Conservation (phyloP, 1,139 yeast genomes). For the Yamadazyma buinensis region DNA sequence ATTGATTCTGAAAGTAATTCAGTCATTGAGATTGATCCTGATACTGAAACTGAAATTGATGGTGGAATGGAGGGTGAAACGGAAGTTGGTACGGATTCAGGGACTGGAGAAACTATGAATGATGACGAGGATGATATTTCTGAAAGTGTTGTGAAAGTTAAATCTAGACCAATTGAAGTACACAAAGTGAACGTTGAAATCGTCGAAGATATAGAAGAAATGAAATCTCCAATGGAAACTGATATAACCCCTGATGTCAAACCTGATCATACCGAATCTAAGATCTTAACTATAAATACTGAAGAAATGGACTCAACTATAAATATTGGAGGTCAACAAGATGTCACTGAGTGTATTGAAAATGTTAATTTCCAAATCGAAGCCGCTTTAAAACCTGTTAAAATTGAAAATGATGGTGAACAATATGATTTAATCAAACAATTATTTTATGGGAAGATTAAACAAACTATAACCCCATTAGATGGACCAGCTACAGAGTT, state of each 20-base stretch:
- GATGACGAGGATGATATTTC: not conserved
- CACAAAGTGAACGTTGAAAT: no score
- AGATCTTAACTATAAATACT: conserved; percentile 43
- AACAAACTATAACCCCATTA: conserved; percentile 40
- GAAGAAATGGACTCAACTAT: conserved; percentile 70
- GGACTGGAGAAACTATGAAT: no score
- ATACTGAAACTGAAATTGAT: conserved; percentile 8
- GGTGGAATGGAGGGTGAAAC: conserved; percentile 5
- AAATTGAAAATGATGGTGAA: conserved; percentile 70
- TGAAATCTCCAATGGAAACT: not conserved
- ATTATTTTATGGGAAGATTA: conserved; percentile 69
- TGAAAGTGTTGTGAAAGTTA: no score
- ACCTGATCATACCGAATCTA: conserved; percentile 5
- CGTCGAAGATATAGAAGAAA: no score
- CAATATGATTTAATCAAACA: conserved; percentile 76
- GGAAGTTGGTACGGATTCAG: not conserved
- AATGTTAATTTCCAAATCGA: conserved; percentile 91
- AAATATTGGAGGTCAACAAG: conserved; percentile 90
- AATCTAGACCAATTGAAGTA: no score
- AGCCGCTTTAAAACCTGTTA: conserved; percentile 74
- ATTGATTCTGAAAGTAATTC: conserved; percentile 8
- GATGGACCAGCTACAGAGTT: conserved; percentile 46
- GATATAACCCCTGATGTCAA: not conserved
- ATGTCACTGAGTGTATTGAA: conserved; percentile 95
- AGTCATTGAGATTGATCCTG: conserved; percentile 8